phyloP scores from a whole-genome alignment of 768 basidiomycete species.

The Mycena belliarum region DNA sequence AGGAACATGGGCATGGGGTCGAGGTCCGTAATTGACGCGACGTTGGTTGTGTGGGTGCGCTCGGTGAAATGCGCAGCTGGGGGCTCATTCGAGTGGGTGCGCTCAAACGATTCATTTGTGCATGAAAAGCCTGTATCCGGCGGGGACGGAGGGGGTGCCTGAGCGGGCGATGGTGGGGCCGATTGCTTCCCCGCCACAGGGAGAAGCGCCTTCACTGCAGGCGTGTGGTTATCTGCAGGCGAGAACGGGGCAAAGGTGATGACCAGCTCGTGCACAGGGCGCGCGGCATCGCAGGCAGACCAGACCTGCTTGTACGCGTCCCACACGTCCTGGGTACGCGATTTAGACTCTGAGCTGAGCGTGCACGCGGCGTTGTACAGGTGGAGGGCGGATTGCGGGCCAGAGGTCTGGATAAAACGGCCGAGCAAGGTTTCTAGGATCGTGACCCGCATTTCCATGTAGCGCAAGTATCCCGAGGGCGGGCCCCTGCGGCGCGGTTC shows the following conservation, averaged over 20 bases:
- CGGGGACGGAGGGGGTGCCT: constrained; percentile 4
- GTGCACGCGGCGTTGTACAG: constrained; percentile 11
- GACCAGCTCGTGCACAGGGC: constrained; percentile 26
- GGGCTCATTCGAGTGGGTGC: not conserved
- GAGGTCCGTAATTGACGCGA: not conserved
- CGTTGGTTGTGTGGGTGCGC: too few species aligned
- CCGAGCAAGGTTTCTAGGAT: constrained; percentile 32
- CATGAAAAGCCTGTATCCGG: constrained; percentile 6
- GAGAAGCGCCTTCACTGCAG: constrained; percentile 23
- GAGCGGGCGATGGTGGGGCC: not conserved
- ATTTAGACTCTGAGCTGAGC: constrained; percentile 23
- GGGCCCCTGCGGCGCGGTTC: constrained; percentile 32
- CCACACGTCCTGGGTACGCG: constrained; percentile 32
- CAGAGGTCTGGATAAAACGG: constrained; percentile 21
- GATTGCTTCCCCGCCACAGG: constrained; percentile 12
- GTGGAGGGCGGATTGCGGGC: not conserved
- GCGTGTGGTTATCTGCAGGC: constrained; percentile 24
- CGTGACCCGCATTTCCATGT: constrained; percentile 30
- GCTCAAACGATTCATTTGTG: constrained; percentile 22
- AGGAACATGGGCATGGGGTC: constrained; percentile 8
- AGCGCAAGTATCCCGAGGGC: constrained; percentile 31
- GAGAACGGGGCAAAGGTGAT: constrained; percentile 29
- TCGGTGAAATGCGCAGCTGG: not conserved
- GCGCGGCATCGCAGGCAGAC: constrained; percentile 25
- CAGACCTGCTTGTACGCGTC: constrained; percentile 28